Evolutionary conservation across 176 grass and related monocot genomes (phyloP), one percentile per base, ranked within the genome.

Genomic region (Microstegium vimineum): DNA sequence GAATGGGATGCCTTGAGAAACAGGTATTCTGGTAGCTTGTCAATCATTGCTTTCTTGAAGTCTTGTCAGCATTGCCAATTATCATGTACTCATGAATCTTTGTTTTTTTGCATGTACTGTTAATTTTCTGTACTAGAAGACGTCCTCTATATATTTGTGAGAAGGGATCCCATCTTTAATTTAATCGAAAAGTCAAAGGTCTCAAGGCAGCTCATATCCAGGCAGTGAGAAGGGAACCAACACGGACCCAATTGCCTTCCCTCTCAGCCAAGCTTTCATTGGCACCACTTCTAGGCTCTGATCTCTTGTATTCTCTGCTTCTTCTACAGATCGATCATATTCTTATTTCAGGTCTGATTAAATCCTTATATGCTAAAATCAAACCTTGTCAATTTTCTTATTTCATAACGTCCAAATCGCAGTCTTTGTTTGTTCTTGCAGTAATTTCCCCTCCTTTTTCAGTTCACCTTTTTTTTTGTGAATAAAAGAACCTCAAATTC

Each of bases 251-350:
- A n/a, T 40, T 28, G 36, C 59, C 16, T 16, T 65, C 60, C 26
- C 14, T 23, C 26, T n/a, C 38, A 63, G 25, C 59, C 5, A 23
- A 40, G 52, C 75, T 45, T 64, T 32, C 16, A 32, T 78, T 64
- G 37, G 14, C 62, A 33, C 68, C 30, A 65, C 12, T 36, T 56
- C 25, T 72, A 12, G 32, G 41, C 56, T 26, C 56, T 83, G 66
- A 1, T 77, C 46, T 45, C 6, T 81, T 47, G 7, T 10, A 35
- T 62, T 82, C 63, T 74, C 69, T 42, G 27, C 41, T 73, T 75
- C 77, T 86, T 49, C 28, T 83, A 72, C 73, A 33, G 54, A 72
- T 71, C 49, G 25, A 78, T 73, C 67, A 73, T 66, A 83, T 43
- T 28, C 66, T 69, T 73, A 66, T 56, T 83, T 6, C 78, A 49